Evolutionary conservation across 768 basidiomycete species (phyloP), one percentile per base, ranked within the genome.

Genomic region (Sporobolomyces roseus): DNA sequence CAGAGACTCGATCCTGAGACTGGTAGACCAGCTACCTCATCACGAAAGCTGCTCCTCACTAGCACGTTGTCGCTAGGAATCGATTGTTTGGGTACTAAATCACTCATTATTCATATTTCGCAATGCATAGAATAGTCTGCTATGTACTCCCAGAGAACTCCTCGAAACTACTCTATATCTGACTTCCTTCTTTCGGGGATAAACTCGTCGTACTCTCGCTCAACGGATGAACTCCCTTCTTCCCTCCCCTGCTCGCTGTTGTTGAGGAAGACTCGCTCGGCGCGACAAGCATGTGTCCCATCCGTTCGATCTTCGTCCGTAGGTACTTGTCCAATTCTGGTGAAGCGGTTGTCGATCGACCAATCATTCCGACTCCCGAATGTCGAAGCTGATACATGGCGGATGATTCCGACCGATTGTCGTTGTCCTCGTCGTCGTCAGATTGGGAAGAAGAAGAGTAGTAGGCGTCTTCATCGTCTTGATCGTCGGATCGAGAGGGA

Each of bases 251-350:
- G 17, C 25, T 46, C 59, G 58, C 21, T n/a, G 60, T 50, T 16
- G 48, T 25, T 30, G 58, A 63, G 21, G 52, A 19, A 16, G 58
- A 46, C 7, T 14, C 16, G 43, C 45, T 5, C 25, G 72, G 72
- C 45, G 55, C 61, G 2, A 87, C 85, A 32, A 96, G 81, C 81
- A 94, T 87, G 78, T 99, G 96, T 17, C 96, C 96, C 96, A 99
- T 99, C 68, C 88, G 84, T 77, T 91, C 80, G n/a, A 98, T 87
- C 79, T 99, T 99, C 45, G 96, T 98, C 78, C 89, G 85, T 75
- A 99, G 79, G 78, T 99, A 99, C 80, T 88, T 91, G 76, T 98
- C 92, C 75, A 99, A 79, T 76, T 99, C 96, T 63, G 85, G 85
- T 1, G 92, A 90, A 62, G 86, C 80, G 13, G 88, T 88, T 33